Conservation (phyloP, 768 basidiomycete genomes). For the Suillus subluteus region DNA sequence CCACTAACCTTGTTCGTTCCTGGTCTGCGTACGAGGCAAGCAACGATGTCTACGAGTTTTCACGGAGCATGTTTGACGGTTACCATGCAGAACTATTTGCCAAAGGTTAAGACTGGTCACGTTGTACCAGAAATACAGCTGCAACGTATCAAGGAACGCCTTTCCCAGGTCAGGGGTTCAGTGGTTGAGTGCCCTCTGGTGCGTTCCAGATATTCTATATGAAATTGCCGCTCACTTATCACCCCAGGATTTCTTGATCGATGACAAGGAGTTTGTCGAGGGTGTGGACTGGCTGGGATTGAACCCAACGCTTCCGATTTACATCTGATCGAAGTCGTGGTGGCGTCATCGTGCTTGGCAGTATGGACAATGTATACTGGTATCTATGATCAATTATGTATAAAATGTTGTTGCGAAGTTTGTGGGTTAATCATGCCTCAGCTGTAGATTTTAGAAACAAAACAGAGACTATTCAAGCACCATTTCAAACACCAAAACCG, state of each 20-base stretch:
- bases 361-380: neutral
- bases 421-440: neutral
- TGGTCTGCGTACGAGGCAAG: slow-evolving; percentile 82
- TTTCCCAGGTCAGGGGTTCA: slow-evolving; percentile 68
- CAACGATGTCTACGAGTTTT: slow-evolving; percentile 7
- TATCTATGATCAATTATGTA: neutral
- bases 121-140: slow-evolving; percentile 72
- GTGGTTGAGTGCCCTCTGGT: slow-evolving; percentile 81
- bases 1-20: slow-evolving; percentile 77
- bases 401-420: neutral
- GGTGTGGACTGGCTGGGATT: slow-evolving; percentile 75
- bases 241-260: slow-evolving; percentile 80
- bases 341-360: neutral
- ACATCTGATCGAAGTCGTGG: slow-evolving; percentile 47
- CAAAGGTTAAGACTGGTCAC: slow-evolving; percentile 81
- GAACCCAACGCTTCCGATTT: slow-evolving; percentile 80
- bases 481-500: slow-evolving; percentile 1
- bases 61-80: slow-evolving; percentile 5
- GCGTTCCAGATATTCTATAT: slow-evolving; percentile 23
- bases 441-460: neutral
- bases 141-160: slow-evolving; percentile 72
- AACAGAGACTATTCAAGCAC: neutral
- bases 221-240: slow-evolving; percentile 15
- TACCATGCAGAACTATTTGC: slow-evolving; percentile 63
- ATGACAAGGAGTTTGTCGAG: slow-evolving; percentile 70